Evolutionary conservation across 129 eudicot genomes (phyloP), one percentile per base, ranked within the genome.

Genomic region (Deinandra increscens): DNA sequence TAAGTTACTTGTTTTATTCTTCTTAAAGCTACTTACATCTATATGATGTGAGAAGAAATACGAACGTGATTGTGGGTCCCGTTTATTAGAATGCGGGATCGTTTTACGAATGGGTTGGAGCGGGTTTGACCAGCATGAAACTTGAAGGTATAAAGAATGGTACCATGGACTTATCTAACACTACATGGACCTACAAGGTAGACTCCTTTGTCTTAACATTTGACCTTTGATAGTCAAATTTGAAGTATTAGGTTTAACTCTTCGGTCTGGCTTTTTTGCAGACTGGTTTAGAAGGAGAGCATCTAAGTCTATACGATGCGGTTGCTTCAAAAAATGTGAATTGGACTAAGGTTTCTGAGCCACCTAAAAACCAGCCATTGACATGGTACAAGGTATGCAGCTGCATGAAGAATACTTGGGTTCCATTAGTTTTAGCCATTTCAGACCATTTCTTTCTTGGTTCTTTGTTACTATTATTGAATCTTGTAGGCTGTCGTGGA

Each of bases 331-430:
- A 79, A 38, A 70, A 80, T 12, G 81, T 75, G 49, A 75, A 78
- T 8, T 94, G 99, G 99, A 71, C 7, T 23, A 72, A 87, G 13
- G 85, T 86, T 54, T 54, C 79, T 1, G 81, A 71, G 39, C 93
- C 96, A 74, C 96, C 97, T 19, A 94, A 85, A 72, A 68, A 82
- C 3, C 97, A 85, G 74, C 91, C 99, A 18, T 88, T 94, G 64
- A 94, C 96, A 72, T 94, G 99, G 99, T 94, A 94, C 86, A 94
- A 89, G 97, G 99, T 94, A 90, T 11, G 46, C 39, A 60, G 50
- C 5, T 20, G 59, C 66, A 56, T 41, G 60, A 56, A 41, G 17
- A 61, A 58, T 15, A 11, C 50, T 67, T 22, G 37, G 29, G 29
- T 15, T 66, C 17, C 66, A 34, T 46, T 65, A 7, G 11, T 53